These are phyloP conservation scores for Tetrapisispora namnaoensis DNA, from an alignment of 805 yeast genomes.

Conservation along the genomic window DNA sequence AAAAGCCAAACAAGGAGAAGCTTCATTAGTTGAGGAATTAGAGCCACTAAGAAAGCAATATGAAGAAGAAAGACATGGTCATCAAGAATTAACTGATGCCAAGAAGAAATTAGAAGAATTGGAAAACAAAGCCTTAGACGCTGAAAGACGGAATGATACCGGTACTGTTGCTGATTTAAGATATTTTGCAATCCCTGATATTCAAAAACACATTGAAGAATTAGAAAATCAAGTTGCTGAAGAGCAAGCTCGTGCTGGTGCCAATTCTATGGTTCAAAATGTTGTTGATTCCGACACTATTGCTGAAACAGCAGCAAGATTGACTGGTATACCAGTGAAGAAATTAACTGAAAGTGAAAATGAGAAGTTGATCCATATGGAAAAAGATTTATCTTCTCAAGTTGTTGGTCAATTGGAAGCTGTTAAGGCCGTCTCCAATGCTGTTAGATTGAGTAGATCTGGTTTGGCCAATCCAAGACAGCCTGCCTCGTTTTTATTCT, in stretches of 20 bases:
- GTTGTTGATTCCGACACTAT: conserved; percentile 88
- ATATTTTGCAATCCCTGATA: conserved; percentile 94
- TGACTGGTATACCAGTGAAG: conserved; percentile 94
- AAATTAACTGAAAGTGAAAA: conserved; percentile 94
- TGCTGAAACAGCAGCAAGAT: conserved; percentile 93
- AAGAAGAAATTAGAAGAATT: conserved; percentile 88
- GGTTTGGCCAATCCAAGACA: conserved; percentile 95
- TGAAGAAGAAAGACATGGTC: conserved; percentile 79
- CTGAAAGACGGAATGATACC: conserved; percentile 93
- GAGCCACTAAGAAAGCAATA: conserved; percentile 79
- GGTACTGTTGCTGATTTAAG: conserved; percentile 92
- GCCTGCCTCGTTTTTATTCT: conserved; percentile 89
- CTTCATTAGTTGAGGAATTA: conserved; percentile 74
- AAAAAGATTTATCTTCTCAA: conserved; percentile 62
- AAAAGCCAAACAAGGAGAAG: conserved; percentile 68
- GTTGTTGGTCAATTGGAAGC: conserved; percentile 97
- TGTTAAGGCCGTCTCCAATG: conserved; percentile 91
- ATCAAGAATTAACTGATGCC: conserved; percentile 80
- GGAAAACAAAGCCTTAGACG: conserved; percentile 87
- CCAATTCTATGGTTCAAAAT: conserved; percentile 66
- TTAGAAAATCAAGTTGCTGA: conserved; percentile 72
- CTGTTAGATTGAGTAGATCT: conserved; percentile 85
- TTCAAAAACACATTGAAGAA: conserved; percentile 61
- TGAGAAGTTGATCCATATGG: conserved; percentile 89
- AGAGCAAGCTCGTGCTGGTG: conserved; percentile 53